Percentiles rank a stretch among this genome's conserved stretches.
Evolutionary conservation across 228 moss, liverwort and hornwort species (phyloP).

Genomic region (Sphagnum magellanicum): DNA sequence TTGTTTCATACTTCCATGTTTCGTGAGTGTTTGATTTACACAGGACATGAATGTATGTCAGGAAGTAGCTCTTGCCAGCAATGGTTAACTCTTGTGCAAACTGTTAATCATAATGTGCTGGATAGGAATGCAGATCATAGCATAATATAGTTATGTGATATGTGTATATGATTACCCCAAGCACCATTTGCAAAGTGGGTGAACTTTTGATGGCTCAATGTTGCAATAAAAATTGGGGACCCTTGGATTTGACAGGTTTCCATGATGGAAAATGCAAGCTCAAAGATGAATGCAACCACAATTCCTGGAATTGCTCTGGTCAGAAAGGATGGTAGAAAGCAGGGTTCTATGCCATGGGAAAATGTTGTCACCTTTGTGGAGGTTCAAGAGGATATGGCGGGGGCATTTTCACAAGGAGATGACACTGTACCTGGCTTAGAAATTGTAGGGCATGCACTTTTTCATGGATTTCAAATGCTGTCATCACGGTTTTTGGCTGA

Average conservation of each 20-base stretch:
- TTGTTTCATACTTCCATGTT: no score
- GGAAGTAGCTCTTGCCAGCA: no score
- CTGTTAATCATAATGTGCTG: no score
- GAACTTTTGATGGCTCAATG: no score
- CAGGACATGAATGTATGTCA: no score
- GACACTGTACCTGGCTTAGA: constrained; percentile 48
- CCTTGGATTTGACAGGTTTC: constrained; percentile 23
- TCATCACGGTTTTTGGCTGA: constrained; percentile 70
- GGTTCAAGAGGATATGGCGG: constrained; percentile 62
- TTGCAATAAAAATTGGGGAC: no score
- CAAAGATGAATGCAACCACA: constrained; percentile 53
- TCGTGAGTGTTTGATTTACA: no score
- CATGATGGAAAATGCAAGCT: constrained; percentile 59
- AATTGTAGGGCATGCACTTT: constrained; percentile 80
- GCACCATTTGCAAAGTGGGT: no score
- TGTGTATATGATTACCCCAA: no score
- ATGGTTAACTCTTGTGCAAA: no score
- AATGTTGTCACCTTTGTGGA: constrained; percentile 80
- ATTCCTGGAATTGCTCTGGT: constrained; percentile 89
- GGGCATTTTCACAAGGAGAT: constrained; percentile 37
- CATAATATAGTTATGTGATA: no score
- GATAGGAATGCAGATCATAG: no score
- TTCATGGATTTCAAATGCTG: constrained; percentile 85
- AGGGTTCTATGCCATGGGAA: constrained; percentile 77
- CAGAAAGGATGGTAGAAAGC: constrained; percentile 56